Evolutionary conservation across 371 early-diverging fungal genomes (phyloP), one percentile per base, ranked within the genome.

Genomic region (Mucor ambiguus): DNA sequence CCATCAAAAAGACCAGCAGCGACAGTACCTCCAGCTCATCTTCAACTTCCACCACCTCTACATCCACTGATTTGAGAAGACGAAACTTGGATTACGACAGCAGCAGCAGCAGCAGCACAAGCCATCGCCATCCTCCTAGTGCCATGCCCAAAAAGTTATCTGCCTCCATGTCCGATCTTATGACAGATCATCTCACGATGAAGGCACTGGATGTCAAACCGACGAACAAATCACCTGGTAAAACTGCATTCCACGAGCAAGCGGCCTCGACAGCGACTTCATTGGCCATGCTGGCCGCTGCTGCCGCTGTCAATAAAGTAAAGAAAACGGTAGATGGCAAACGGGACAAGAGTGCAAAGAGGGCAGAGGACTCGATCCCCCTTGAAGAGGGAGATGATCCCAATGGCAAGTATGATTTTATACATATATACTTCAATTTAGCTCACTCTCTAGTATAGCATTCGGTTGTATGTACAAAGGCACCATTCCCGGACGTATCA

Each of bases 381-480:
- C 37, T 55, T 52, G 29, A 44, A 26, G 48, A 41, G 41, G 41
- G 28, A 46, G 62, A 65, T 10, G 62, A 46, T 41, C 12, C 30
- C 35, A 20, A 63, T 49, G 24, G 38, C 37, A 37, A 52, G 56
- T 26, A 5, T 37, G 3, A 4, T 18, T 18, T 18, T 22, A 14
- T 49, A 12, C 26, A 4, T 3, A 30, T 14, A 37, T 18, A 10
- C 12, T 54, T n/a, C 20, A 37, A 0, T 22, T 55, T 37, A 2
- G 58, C 26, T 35, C 5, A 56, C 44, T 22, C n/a, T 29, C 32
- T 24, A 2, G 10, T n/a, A 46, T 61, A 77, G 78, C 68, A 1
- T 77, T 70, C 56, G 75, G 78, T 1, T 77, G 78, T 37, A 66
- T 75, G 60, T 78, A 75, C 52, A 65, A 67, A 24, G 76, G 71